phyloP scores from a whole-genome alignment of 2,329 filamentous ascomycete species.

The Colletotrichum musicola region DNA sequence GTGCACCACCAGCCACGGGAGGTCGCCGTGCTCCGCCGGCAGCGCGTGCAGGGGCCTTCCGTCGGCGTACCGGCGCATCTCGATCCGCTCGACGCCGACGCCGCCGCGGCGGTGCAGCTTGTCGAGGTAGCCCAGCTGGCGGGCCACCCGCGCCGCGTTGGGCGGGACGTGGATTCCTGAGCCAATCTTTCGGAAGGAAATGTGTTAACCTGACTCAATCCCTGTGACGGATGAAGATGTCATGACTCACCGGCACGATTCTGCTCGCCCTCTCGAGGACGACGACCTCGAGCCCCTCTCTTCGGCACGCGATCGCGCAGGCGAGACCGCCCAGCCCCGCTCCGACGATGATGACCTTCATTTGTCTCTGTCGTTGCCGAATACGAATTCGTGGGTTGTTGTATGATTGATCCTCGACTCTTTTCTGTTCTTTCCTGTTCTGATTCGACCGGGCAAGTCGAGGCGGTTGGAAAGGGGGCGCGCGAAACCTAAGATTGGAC shows the following conservation, averaged over 20 bases:
- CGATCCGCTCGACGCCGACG: constrained; percentile 3
- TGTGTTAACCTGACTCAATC: too few relatives aligned
- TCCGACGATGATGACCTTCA: constrained; percentile 34
- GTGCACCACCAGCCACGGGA: constrained; percentile 25
- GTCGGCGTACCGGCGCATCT: constrained; percentile 21
- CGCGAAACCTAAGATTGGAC: too few relatives aligned
- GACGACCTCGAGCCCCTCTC: constrained; percentile 31
- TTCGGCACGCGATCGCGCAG: constrained; percentile 31
- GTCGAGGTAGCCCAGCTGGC: constrained; percentile 28
- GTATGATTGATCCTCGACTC: too few relatives aligned
- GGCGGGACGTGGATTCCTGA: constrained; percentile 33
- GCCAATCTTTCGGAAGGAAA: too few relatives aligned
- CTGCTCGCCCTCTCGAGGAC: constrained; percentile 35
- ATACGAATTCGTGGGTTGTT: too few relatives aligned
- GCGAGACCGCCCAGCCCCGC: constrained; percentile 34
- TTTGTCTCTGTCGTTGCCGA: not conserved
- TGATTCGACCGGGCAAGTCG: too few relatives aligned
- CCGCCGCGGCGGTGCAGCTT: not conserved
- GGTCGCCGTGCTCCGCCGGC: constrained; percentile 13
- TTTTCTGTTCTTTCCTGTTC: too few relatives aligned
- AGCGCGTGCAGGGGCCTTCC: constrained; percentile 10
- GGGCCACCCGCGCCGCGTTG: constrained; percentile 23
- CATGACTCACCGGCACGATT: constrained; percentile 25
- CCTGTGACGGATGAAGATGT: too few relatives aligned
- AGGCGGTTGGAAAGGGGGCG: too few relatives aligned